Evolutionary conservation across 164 flowering plant species (phyloP).

Genomic region (Aristolochia californica): DNA sequence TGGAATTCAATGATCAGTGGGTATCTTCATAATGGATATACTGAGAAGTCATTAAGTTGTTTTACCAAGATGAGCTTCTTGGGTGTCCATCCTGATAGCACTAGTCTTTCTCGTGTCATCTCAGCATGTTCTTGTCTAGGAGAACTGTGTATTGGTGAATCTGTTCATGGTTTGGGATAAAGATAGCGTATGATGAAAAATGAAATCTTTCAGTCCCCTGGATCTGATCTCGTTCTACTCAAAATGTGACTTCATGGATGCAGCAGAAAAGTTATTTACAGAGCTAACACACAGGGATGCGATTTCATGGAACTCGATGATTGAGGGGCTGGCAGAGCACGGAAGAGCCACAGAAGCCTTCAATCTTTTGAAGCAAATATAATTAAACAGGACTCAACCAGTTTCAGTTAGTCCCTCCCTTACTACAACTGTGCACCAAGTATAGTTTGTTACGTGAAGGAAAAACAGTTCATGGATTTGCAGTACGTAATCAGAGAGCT

Average conservation of each 20-base stretch:
- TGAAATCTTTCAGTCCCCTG: conserved; percentile 25
- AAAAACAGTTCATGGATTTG: conserved; percentile 29
- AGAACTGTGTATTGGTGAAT: conserved; percentile 15
- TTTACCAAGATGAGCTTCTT: conserved; percentile 20
- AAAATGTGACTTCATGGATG: conserved; percentile 19
- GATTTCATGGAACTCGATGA: conserved; percentile 42
- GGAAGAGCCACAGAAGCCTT: conserved; percentile 23
- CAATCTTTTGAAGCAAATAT: conserved; percentile 28
- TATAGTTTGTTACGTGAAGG: conserved; percentile 21
- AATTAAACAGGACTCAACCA: conserved; percentile 16
- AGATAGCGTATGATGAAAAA: conserved; percentile 21
- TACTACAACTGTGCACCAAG: conserved; percentile 28
- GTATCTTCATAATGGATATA: too few relatives aligned
- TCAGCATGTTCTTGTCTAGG: conserved; percentile 29
- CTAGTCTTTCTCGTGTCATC: conserved; percentile 27
- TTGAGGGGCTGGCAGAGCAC: conserved; percentile 25
- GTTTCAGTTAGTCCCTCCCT: conserved; percentile 20
- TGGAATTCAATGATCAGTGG: conserved; percentile 35
- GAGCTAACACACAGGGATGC: conserved; percentile 19
- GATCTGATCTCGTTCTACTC: conserved; percentile 38
- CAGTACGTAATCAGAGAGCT: conserved; percentile 21
- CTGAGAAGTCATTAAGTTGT: conserved; percentile 18
- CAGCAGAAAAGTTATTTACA: conserved; percentile 23
- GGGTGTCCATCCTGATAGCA: conserved; percentile 16
- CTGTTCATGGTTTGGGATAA: conserved; percentile 26